Base-by-base conservation (phyloP, 192 early-diverging fungal genomes). In the Mortierella hygrophila region DNA sequence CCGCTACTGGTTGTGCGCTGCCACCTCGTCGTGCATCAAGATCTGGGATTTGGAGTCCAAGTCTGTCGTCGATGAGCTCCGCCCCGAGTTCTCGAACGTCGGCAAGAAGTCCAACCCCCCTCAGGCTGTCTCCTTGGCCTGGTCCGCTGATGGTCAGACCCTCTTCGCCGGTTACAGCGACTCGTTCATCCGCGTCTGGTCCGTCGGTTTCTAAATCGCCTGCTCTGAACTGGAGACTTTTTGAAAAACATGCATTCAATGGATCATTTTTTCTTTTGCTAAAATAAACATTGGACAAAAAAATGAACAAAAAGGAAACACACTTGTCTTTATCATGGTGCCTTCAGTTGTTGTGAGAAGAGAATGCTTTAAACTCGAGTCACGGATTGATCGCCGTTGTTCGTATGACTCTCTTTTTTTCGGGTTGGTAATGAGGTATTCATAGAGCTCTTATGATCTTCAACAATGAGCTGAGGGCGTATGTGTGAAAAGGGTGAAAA, bases 1-100 rank as follows among this genome's bases (percentile, higher is more conserved):
- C 97, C 94, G 98, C 80, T 99, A 99, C 97, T 99, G 99, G 99
- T 94, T 99, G 89, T 98, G 97, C 94, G 99, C 98, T 88, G 99
- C 99, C 91, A 99, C 98, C 86, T 91, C 92, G 77, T 93, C 92
- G 75, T 94, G 94, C 91, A 98, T 99, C 95, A 98, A 97, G 96
- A 97, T 99, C 94, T 99, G 98, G 98, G 99, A 99, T 89, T 91
- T 99, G 82, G 97, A 99, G 93, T 96, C 94, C 94, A 99, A 99
- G 97, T 93, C 93, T 70, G 91, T 97, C 85, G 98, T 99, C 73
- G 97, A 97, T 92, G 98, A 99, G 91, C 93, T 96, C 83, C 90
- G 90, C 77, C 94, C 95, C 80, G 94, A 95, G 82, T 94, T 94
- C 82, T 76, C 88, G 78, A 90, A 93, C 68, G 85, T 91, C 65